Percentiles rank a stretch among this genome's conserved stretches.
Conservation (phyloP, 2,329 filamentous ascomycete species). For the Sporothrix schenckii region DNA sequence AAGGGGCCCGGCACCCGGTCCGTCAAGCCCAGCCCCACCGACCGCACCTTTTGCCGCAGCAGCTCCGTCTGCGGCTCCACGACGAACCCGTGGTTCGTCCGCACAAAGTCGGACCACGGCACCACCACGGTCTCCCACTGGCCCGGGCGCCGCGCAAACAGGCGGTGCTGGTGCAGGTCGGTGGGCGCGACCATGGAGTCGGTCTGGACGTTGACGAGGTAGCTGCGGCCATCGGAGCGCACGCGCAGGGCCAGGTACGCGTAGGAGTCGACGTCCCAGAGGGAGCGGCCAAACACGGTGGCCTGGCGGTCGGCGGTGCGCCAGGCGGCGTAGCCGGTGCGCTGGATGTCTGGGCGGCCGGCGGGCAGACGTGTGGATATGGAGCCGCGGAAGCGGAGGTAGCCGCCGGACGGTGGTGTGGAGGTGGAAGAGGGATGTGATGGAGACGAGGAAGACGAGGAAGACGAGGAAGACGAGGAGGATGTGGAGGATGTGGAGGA, state of each 20-base stretch:
- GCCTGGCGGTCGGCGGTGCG: conserved; percentile 74
- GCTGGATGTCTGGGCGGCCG: conserved; percentile 71
- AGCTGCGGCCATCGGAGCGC: conserved; percentile 87
- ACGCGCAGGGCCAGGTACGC: conserved; percentile 83
- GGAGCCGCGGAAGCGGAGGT: conserved; percentile 80
- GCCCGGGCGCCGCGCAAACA: conserved; percentile 76
- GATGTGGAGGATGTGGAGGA: no score
- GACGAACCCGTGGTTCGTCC: conserved; percentile 89
- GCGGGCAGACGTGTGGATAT: conserved; percentile 85
- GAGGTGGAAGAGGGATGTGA: not conserved
- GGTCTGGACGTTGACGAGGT: conserved; percentile 94
- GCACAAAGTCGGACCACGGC: conserved; percentile 88
- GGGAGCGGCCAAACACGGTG: conserved; percentile 81
- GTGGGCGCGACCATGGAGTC: conserved; percentile 83
- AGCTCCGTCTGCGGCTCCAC: conserved; percentile 93
- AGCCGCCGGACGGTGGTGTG: conserved; percentile 46
- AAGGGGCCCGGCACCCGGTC: conserved; percentile 88
- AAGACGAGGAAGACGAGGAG: no score
- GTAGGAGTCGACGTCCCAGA: conserved; percentile 92
- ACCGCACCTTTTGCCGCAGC: conserved; percentile 80
- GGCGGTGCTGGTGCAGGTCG: conserved; percentile 92
- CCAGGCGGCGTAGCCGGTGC: conserved; percentile 88
- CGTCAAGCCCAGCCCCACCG: conserved; percentile 83
- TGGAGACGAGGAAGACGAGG: conserved; percentile 33
- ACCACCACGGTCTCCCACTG: conserved; percentile 96